Conservation (phyloP, 2,329 filamentous ascomycete genomes). For the Grosmannia huntii region DNA sequence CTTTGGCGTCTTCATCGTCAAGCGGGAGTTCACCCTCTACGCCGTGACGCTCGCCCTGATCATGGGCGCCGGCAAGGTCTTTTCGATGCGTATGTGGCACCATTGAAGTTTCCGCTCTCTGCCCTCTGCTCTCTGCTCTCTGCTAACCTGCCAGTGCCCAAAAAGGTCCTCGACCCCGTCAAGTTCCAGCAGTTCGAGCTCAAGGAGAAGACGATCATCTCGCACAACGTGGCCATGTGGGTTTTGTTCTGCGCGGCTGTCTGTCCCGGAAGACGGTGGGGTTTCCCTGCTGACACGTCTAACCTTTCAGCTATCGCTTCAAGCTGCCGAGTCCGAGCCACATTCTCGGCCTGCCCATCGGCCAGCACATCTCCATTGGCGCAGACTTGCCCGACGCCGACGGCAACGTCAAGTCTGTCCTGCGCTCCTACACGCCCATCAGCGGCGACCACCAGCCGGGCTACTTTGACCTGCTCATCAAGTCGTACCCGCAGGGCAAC, state of each 20-base stretch:
- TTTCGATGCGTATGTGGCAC: conserved; percentile 49
- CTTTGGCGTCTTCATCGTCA: conserved; percentile 62
- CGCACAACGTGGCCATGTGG: conserved; percentile 95
- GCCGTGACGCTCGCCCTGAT: conserved; percentile 53
- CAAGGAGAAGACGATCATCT: conserved; percentile 87
- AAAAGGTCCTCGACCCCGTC: conserved; percentile 64
- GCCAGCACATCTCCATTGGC: conserved; percentile 95
- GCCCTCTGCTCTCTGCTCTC: too few relatives aligned
- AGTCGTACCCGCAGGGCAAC: conserved; percentile 94
- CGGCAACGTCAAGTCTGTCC: conserved; percentile 67
- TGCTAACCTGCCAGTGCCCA: conserved; percentile 35
- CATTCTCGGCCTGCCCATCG: conserved; percentile 92
- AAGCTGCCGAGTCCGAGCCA: conserved; percentile 62
- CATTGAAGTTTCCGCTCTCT: too few relatives aligned
- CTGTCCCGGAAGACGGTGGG: background rate
- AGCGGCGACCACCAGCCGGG: conserved; percentile 80
- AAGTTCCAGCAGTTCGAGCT: conserved; percentile 87
- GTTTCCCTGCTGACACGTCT: background rate
- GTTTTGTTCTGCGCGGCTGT: conserved; percentile 21
- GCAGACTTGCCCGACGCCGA: conserved; percentile 56
- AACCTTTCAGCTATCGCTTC: conserved; percentile 72
- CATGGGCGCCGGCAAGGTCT: conserved; percentile 60
- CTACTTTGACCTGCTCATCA: conserved; percentile 93
- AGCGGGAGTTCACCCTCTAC: conserved; percentile 63
- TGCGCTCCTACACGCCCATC: conserved; percentile 86